Evolutionary conservation across 768 basidiomycete species (phyloP).

Genomic region (Termitomyces sp.): DNA sequence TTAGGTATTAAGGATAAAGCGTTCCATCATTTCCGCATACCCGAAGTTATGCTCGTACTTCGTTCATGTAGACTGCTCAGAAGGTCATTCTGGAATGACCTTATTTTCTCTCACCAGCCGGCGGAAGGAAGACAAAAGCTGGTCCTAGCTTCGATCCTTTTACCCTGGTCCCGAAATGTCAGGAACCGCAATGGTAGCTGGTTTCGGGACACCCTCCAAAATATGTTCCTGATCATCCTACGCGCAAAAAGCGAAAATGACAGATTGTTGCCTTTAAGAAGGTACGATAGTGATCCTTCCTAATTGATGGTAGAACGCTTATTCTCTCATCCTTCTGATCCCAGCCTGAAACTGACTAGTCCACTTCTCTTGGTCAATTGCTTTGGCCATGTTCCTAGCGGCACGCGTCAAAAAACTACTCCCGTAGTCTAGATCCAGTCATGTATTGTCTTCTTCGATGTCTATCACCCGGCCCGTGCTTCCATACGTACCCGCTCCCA

Average conservation of each 20-base stretch:
- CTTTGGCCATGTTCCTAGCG: constrained; percentile 15
- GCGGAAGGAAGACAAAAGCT: constrained; percentile 1
- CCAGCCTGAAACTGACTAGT: constrained; percentile 10
- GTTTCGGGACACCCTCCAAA: not conserved
- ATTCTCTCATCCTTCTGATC: constrained; percentile 12
- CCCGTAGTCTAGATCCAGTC: constrained; percentile 18
- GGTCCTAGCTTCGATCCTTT: not conserved
- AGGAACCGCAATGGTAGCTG: not conserved
- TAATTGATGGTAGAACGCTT: constrained; percentile 12
- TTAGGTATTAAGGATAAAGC: not conserved
- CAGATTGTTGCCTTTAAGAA: constrained; percentile 8
- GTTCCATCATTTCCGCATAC: not conserved
- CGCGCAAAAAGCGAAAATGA: not conserved
- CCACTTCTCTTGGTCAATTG: constrained; percentile 15
- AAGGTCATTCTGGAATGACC: not conserved
- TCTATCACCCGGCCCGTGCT: constrained; percentile 12
- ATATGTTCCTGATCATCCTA: constrained; percentile 16
- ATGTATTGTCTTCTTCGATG: constrained; percentile 14
- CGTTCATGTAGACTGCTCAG: not conserved
- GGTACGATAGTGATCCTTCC: constrained; percentile 9
- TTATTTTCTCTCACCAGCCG: not conserved
- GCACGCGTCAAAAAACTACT: constrained; percentile 19
- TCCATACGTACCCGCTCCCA: constrained; percentile 6
- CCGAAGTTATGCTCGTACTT: not conserved
- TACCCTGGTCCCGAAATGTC: not conserved